These are phyloP conservation scores for Trifolium fragiferum DNA, from an alignment of 306 rosid genomes.

Conservation along the genomic window DNA sequence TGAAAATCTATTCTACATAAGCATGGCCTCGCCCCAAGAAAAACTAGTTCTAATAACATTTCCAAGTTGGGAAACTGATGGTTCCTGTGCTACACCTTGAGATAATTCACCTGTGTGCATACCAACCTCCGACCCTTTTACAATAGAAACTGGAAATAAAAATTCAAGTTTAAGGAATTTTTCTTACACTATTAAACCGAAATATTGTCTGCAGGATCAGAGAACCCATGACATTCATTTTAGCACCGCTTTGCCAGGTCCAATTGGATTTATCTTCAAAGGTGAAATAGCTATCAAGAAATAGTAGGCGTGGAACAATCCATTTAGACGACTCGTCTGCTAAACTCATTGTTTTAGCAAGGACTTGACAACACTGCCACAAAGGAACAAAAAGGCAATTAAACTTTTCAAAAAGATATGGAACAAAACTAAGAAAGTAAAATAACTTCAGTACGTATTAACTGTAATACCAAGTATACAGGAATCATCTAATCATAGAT, in stretches of 20 bases:
- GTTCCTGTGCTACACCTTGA: constrained; percentile 45
- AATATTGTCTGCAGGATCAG: constrained; percentile 80
- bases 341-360: constrained; percentile 67
- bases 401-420: constrained; percentile 36
- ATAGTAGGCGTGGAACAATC: constrained; percentile 82
- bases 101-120: constrained; percentile 34
- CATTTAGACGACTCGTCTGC: constrained; percentile 61
- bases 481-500: constrained; percentile 38
- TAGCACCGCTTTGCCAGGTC: constrained; percentile 70
- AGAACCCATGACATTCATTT: constrained; percentile 80
- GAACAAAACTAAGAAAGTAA: constrained; percentile 38
- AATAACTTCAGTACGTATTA: constrained; percentile 22
- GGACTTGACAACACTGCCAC: constrained; percentile 82
- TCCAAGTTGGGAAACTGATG: constrained; percentile 5
- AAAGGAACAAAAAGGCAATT: constrained; percentile 31
- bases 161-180: constrained; percentile 34
- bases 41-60: not conserved
- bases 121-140: not conserved
- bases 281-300: constrained; percentile 75
- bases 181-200: constrained; percentile 51
- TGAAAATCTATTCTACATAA: constrained; percentile 13
- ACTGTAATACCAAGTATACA: constrained; percentile 1
- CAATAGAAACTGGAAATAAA: constrained; percentile 15
- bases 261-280: constrained; percentile 72
- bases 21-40: constrained; percentile 7